Evolutionary conservation across 352 stramenopile species (phyloP).

Genomic region (Pythium vanterpoolii): DNA sequence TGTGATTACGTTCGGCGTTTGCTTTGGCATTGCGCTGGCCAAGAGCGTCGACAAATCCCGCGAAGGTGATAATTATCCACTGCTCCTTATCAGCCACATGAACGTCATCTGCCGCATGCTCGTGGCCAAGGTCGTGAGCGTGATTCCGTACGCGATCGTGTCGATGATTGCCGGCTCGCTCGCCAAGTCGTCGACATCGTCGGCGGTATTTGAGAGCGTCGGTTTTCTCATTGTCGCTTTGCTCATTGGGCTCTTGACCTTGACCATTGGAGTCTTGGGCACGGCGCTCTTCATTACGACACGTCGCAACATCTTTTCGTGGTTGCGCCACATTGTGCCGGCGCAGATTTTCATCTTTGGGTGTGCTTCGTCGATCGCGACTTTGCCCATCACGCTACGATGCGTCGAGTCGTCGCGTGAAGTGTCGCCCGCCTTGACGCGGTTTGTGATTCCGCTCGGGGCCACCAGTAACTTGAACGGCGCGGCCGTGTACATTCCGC

Average conservation of each 20-base stretch:
- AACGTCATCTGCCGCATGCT: slow-evolving; percentile 70
- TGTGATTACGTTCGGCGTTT: slow-evolving; percentile 71
- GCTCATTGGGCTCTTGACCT: slow-evolving; percentile 35
- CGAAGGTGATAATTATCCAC: slow-evolving; percentile 52
- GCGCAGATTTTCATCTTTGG: slow-evolving; percentile 75
- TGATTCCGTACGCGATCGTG: slow-evolving; percentile 69
- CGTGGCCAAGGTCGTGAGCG: slow-evolving; percentile 58
- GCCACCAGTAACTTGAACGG: slow-evolving; percentile 73
- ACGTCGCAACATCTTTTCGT: slow-evolving; percentile 56
- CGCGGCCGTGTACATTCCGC: slow-evolving; percentile 67
- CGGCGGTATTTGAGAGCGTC: slow-evolving; percentile 42
- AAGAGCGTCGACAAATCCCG: slow-evolving; percentile 51
- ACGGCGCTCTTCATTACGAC: slow-evolving; percentile 54
- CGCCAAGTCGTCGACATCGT: slow-evolving; percentile 40
- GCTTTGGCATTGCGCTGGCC: slow-evolving; percentile 57
- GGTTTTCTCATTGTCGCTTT: slow-evolving; percentile 46
- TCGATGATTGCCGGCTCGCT: slow-evolving; percentile 71
- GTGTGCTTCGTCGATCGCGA: slow-evolving; percentile 78
- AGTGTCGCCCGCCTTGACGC: slow-evolving; percentile 49
- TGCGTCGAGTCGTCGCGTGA: slow-evolving; percentile 63
- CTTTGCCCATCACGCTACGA: slow-evolving; percentile 69
- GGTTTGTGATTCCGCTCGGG: slow-evolving; percentile 63
- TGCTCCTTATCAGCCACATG: slow-evolving; percentile 60
- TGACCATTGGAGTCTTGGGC: slow-evolving; percentile 57
- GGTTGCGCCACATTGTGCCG: slow-evolving; percentile 60